phyloP scores from a whole-genome alignment of 306 rosid genomes.

The Abrus precatorius region DNA sequence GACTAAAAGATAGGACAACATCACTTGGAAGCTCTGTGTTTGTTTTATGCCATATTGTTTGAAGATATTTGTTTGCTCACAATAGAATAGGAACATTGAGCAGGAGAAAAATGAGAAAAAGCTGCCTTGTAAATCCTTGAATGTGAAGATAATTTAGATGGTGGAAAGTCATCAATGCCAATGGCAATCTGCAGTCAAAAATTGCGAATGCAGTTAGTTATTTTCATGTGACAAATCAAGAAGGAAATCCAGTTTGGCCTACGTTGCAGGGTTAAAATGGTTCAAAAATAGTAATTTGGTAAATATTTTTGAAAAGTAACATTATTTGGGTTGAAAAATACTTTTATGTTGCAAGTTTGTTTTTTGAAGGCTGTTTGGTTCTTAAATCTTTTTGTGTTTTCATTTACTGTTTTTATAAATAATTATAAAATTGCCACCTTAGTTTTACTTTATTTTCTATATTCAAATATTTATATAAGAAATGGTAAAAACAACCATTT shows the following conservation, averaged over 20 bases:
- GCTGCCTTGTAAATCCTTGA: not conserved
- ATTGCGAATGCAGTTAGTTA: not conserved
- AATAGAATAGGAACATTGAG: not conserved
- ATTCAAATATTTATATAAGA: not conserved
- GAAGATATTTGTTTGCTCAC: not conserved
- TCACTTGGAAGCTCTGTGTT: not conserved
- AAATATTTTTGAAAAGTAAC: not conserved
- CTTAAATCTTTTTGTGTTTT: not conserved
- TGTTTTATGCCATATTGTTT: constrained; percentile 21
- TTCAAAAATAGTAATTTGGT: not conserved
- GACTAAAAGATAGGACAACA: not conserved
- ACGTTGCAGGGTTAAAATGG: not conserved
- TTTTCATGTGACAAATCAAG: not conserved
- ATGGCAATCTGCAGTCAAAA: not conserved
- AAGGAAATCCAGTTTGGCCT: not conserved
- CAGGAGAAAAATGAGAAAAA: not conserved
- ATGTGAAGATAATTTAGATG: constrained; percentile 7
- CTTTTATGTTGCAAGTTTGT: not conserved
- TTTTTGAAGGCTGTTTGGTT: not conserved
- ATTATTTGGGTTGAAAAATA: not conserved
- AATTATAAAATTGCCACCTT: not conserved
- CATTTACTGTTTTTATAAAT: not conserved
- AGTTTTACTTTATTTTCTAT: not conserved
- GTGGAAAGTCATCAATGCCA: not conserved
- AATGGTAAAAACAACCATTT: not conserved